Base-by-base conservation (phyloP, 257 asterid species). In the Paulownia fortunei region DNA sequence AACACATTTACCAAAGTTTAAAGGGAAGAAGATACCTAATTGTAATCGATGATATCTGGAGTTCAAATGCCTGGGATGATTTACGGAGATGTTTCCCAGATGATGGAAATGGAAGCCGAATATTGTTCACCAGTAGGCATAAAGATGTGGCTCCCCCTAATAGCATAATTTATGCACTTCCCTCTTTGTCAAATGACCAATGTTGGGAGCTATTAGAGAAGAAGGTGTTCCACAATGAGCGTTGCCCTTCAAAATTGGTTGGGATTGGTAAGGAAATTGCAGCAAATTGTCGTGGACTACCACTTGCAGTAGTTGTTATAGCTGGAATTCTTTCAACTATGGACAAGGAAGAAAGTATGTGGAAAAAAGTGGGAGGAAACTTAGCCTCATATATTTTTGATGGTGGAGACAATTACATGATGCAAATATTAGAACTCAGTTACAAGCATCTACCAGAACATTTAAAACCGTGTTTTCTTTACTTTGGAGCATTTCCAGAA, bases 31-130 rank as follows among this genome's bases (percentile, higher is more conserved):
- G 71, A 64, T 84, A 46, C 52, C 60, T 84, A 2, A 47, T 84
- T 16, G 47, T 81, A 0, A 8, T 79, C 13, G 88, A 81, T 63
- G 88, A 85, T 67, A 30, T 85, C 27, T 81, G 84, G 86, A 13
- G 59, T 8, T 16, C 52, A 13, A 16, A 0, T 16, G 74, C 9
- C 3, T 79, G 85, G 86, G n/a, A 76, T n/a, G 80, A 56, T 21
- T 0, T n/a, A n/a, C n/a, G n/a, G n/a, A n/a, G 0, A 6, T 5
- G 0, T 39, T 78, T 8, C 51, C 82, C 78, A 0, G n/a, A 78
- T 70, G n/a, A n/a, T n/a, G n/a, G n/a, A n/a, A n/a, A n/a, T n/a
- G n/a, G n/a, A n/a, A n/a, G n/a, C n/a, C n/a, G 77, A 47, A 52
- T 79, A 16, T 10, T 83, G 1, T 62, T 83, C 21, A 81, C 82